phyloP scores from a whole-genome alignment of 805 yeast species.

The Cyberlindnera lachancei region DNA sequence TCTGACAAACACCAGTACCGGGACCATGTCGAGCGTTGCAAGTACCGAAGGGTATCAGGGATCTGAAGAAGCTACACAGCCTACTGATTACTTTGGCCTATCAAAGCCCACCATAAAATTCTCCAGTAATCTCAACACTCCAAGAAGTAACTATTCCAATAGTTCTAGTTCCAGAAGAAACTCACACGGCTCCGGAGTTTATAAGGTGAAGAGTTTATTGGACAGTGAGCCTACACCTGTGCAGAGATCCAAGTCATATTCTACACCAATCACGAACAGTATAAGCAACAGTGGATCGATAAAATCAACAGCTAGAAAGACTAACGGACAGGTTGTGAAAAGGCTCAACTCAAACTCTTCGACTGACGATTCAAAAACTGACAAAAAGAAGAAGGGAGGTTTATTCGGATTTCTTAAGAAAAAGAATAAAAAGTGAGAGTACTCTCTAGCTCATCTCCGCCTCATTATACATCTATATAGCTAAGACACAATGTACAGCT shows the following conservation, averaged over 20 bases:
- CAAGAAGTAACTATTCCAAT: conserved; percentile 1
- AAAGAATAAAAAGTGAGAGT: conserved; percentile 6
- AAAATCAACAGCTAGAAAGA: conserved; percentile 1
- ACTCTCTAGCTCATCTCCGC: no score
- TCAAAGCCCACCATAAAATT: conserved; percentile 12
- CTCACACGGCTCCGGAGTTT: conserved; percentile 11
- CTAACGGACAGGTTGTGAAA: conserved; percentile 1
- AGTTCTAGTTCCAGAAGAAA: conserved; percentile 12
- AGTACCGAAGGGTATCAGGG: no score
- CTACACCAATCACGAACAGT: conserved; percentile 2
- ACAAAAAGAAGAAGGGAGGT: conserved; percentile 7
- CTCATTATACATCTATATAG: no score
- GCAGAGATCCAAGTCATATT: conserved; percentile 12
- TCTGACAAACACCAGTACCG: not conserved
- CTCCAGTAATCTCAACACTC: conserved; percentile 12
- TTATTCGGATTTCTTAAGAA: conserved; percentile 11
- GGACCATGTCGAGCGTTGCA: not conserved
- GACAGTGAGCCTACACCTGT: conserved; percentile 12
- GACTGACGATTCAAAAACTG: conserved; percentile 1
- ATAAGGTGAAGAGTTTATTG: conserved; percentile 19
- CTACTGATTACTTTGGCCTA: conserved; percentile 9
- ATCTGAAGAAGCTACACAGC: not conserved
- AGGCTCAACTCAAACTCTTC: conserved; percentile 8
- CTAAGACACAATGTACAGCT: no score
- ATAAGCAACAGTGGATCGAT: conserved; percentile 3